phyloP scores from a whole-genome alignment of 2,329 filamentous ascomycete species.

The Cercospora citrullina region DNA sequence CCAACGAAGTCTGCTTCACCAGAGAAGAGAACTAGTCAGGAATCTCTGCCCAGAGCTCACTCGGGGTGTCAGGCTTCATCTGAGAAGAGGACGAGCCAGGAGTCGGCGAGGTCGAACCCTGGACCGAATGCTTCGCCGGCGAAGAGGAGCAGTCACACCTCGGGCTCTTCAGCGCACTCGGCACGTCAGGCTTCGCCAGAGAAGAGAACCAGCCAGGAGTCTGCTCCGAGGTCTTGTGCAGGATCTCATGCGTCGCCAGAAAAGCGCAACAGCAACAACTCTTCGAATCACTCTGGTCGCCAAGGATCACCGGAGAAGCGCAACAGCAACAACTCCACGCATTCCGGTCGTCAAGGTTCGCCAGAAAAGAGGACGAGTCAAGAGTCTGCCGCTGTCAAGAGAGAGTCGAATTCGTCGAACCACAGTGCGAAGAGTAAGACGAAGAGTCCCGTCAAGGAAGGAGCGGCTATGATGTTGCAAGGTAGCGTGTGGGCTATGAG shows the following conservation, averaged over 20 bases:
- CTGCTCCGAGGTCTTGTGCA: neutral
- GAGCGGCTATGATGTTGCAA: neutral
- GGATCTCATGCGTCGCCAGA: neutral
- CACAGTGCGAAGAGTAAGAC: neutral
- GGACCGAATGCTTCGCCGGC: neutral
- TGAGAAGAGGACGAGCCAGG: neutral
- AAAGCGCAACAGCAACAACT: neutral
- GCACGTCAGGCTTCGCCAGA: neutral
- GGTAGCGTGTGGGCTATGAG: neutral
- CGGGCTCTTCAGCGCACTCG: neutral
- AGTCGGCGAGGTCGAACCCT: neutral
- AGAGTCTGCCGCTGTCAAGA: neutral
- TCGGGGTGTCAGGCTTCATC: neutral
- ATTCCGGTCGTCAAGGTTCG: neutral
- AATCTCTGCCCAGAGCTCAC: neutral
- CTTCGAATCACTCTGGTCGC: neutral
- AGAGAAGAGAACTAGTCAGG: neutral
- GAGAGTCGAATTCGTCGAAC: neutral
- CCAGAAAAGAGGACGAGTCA: neutral
- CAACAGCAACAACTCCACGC: neutral
- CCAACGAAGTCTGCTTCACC: conserved; percentile 1
- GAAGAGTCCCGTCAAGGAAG: neutral
- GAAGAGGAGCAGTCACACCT: neutral
- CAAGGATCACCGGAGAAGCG: neutral
- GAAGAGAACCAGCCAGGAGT: neutral